These are phyloP conservation scores for Kwoniella dendrophila DNA, from an alignment of 768 basidiomycete species.

Conservation along the genomic window DNA sequence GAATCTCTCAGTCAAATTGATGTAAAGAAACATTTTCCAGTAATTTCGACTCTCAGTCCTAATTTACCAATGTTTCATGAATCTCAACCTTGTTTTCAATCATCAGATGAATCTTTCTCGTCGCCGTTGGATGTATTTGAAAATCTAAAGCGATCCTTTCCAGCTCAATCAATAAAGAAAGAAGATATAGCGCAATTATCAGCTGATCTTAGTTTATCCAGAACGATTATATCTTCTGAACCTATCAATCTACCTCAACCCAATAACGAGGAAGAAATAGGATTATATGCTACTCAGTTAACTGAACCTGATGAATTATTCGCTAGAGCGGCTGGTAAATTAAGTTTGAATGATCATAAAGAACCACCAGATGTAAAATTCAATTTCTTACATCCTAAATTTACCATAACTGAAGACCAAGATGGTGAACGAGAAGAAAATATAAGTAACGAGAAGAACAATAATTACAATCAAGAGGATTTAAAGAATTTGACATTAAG, in stretches of 20 bases:
- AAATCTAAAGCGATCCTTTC: constrained; percentile 1
- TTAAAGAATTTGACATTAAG: constrained; percentile 13
- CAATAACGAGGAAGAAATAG: neutral
- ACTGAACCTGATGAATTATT: constrained; percentile 26
- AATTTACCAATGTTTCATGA: neutral
- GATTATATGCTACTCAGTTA: neutral
- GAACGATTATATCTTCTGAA: constrained; percentile 21
- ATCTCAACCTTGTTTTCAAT: constrained; percentile 2
- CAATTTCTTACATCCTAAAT: constrained; percentile 10
- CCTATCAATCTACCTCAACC: neutral
- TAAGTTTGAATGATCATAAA: constrained; percentile 30
- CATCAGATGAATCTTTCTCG: neutral
- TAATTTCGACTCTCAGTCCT: neutral
- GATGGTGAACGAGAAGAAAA: neutral
- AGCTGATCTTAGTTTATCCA: constrained; percentile 25
- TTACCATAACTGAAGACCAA: neutral
- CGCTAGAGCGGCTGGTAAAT: constrained; percentile 24
- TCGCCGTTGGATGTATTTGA: neutral
- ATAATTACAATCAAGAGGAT: neutral
- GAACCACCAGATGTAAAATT: constrained; percentile 17
- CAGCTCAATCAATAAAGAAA: neutral
- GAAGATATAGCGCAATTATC: constrained; percentile 17
- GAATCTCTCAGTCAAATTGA: neutral
- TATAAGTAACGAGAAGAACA: neutral
- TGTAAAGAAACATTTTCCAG: constrained; percentile 3